Percentiles rank a stretch among this genome's conserved stretches.
These are phyloP conservation scores for Lipomyces oligophaga DNA, from an alignment of 805 yeast species.

Conservation along the genomic window DNA sequence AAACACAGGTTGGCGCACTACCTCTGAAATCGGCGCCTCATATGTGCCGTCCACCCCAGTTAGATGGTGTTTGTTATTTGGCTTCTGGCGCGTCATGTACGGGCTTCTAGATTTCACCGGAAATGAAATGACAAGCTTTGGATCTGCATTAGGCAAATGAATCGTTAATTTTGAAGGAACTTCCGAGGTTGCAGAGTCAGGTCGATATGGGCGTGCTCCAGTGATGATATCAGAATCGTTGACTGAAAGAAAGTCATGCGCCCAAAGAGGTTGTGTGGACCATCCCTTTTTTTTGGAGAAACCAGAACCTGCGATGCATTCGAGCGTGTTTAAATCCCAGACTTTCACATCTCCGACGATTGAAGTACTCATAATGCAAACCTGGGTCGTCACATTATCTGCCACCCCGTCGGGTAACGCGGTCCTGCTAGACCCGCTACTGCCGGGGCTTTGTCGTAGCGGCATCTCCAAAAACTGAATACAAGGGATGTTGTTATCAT, in stretches of 20 bases:
- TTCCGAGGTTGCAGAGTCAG: neutral
- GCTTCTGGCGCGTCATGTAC: slow-evolving; percentile 7
- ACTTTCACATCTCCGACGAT: slow-evolving; percentile 35
- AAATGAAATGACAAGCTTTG: slow-evolving; percentile 5
- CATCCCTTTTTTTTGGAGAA: slow-evolving; percentile 21
- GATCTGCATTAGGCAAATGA: too few relatives aligned
- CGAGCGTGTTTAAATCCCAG: slow-evolving; percentile 36
- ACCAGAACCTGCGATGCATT: slow-evolving; percentile 11
- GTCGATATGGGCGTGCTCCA: slow-evolving; percentile 1
- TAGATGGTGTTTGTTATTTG: neutral
- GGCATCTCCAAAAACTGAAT: slow-evolving; percentile 17
- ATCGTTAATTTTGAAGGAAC: too few relatives aligned
- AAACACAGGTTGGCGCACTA: neutral
- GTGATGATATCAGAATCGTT: slow-evolving; percentile 1
- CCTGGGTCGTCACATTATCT: slow-evolving; percentile 1
- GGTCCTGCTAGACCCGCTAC: neutral
- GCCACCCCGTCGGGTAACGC: neutral
- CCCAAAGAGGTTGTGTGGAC: slow-evolving; percentile 10
- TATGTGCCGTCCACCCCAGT: neutral
- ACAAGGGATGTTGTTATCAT: slow-evolving; percentile 23
- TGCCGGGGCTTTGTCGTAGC: neutral
- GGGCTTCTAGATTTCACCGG: slow-evolving; percentile 22
- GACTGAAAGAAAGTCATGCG: slow-evolving; percentile 10
- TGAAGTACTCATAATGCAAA: slow-evolving; percentile 19
- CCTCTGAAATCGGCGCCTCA: slow-evolving; percentile 8